phyloP scores from a whole-genome alignment of 1,139 yeast species.

The Geotrichum histeridarum region DNA sequence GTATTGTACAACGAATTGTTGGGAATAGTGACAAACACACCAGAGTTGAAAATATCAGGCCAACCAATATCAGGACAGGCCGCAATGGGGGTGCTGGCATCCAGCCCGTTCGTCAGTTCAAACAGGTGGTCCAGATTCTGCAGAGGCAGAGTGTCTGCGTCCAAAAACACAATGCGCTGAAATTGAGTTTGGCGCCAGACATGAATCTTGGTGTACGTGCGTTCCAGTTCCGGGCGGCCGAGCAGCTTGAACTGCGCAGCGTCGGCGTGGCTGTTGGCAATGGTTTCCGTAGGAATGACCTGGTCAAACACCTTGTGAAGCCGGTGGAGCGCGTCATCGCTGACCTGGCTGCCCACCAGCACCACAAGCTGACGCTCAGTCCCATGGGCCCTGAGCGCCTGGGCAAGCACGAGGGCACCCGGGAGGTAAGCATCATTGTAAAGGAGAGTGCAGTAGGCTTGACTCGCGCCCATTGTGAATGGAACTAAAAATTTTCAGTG shows the following conservation, averaged over 20 bases:
- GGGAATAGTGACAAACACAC: conserved; percentile 70
- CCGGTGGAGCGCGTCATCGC: conserved; percentile 24
- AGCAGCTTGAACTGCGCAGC: conserved; percentile 43
- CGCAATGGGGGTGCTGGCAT: conserved; percentile 25
- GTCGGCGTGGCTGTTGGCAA: conserved; percentile 30
- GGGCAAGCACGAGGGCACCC: conserved; percentile 66
- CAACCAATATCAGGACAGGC: conserved; percentile 95
- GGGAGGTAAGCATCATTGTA: conserved; percentile 65
- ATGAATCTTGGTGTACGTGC: conserved; percentile 67
- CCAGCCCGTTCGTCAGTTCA: conserved; percentile 31
- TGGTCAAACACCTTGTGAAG: conserved; percentile 33
- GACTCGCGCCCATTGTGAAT: conserved; percentile 8
- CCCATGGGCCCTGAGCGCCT: conserved; percentile 34
- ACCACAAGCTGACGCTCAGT: conserved; percentile 30
- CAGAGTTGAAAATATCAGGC: conserved; percentile 93
- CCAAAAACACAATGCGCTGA: conserved; percentile 65
- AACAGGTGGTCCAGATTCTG: conserved; percentile 43
- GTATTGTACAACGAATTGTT: conserved; percentile 43
- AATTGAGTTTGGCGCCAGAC: conserved; percentile 63
- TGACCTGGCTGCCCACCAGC: conserved; percentile 35
- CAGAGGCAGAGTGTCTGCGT: conserved; percentile 74
- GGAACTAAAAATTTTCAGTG: background rate
- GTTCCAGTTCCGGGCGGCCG: conserved; percentile 67
- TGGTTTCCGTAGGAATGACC: conserved; percentile 35
- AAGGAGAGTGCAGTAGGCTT: conserved; percentile 63